Evolutionary conservation across 2,329 filamentous ascomycete species (phyloP), one percentile per base, ranked within the genome.

Genomic region (Moelleriella libera): DNA sequence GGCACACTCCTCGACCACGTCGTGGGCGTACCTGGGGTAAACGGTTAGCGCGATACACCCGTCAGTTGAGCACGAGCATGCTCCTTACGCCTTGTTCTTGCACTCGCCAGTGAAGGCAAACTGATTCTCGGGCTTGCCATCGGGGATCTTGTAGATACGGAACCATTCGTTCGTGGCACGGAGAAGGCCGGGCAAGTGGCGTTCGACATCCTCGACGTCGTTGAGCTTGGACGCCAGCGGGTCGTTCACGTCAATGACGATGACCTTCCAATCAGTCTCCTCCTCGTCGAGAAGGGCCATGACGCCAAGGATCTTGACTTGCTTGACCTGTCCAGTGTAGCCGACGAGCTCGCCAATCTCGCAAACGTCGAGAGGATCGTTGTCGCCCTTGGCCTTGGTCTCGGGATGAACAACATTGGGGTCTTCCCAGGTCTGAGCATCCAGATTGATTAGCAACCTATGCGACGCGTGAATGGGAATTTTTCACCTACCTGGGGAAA

Each of bases 121-220:
- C 76, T 97, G 92, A 82, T 98, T 98, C 85, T 98, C 92, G 61
- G 90, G 89, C 88, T 98, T 98, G 78, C 92, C 92, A 66, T 98
- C 92, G 65, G 92, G 92, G 72, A 98, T 98, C 80, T 98, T 98
- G 85, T 98, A 98, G 81, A 98, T 98, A 70, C 92, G 88, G 88
- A 98, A 98, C 92, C 92, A 98, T 78, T 98, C 92, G 66, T 98
- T 98, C 66, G 90, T 97, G 65, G 92, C 92, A 58, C 92, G 85
- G 67, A 98, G 80, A 51, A 98, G 87, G 60, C 92, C 92, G 51
- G 92, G 92, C 50, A 98, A 83, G 75, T 97, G 92, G 65, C 90
- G 84, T 80, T 98, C 92, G 58, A 98, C 92, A 66, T 98, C 92
- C 80, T 97, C 92, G 54, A 97, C 83, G 68, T 97, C 90, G 74